phyloP scores from a whole-genome alignment of 176 grass and related monocot species.

The Melocanna baccifera region DNA sequence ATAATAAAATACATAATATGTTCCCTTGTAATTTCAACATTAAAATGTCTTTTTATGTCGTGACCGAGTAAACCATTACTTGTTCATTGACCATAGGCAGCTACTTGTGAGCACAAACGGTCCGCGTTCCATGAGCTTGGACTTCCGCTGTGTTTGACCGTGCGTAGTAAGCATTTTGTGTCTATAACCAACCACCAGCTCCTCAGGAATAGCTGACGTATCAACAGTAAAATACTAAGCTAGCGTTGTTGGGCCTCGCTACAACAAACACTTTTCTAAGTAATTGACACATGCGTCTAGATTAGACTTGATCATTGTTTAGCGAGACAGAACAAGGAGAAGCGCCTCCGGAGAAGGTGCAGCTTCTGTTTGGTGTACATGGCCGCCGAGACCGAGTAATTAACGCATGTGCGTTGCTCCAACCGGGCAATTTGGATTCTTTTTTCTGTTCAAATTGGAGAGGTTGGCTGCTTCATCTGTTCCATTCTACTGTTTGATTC shows the following conservation, averaged over 20 bases:
- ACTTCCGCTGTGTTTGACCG: conserved; percentile 18
- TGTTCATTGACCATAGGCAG: background rate
- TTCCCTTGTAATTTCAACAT: background rate
- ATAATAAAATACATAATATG: background rate
- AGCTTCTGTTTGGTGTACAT: background rate
- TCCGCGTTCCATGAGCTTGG: conserved; percentile 15
- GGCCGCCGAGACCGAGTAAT: background rate
- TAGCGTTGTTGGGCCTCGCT: background rate
- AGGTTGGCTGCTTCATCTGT: background rate
- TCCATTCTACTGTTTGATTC: background rate
- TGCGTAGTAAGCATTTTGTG: background rate
- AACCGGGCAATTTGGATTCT: background rate
- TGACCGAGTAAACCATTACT: conserved; percentile 16
- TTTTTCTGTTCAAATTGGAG: background rate
- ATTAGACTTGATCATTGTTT: conserved; percentile 1
- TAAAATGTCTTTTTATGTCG: background rate
- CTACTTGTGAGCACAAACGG: background rate
- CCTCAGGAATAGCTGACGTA: background rate
- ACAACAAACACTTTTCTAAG: background rate
- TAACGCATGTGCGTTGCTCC: conserved; percentile 2
- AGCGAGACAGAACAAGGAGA: background rate
- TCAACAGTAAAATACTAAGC: background rate
- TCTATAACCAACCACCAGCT: background rate
- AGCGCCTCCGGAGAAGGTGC: conserved; percentile 10
- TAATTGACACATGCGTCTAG: background rate